Percentiles rank a stretch among this genome's conserved stretches.
Evolutionary conservation across 495 filamentous ascomycete genomes (phyloP).

Genomic region (Trichoderma erinaceum): DNA sequence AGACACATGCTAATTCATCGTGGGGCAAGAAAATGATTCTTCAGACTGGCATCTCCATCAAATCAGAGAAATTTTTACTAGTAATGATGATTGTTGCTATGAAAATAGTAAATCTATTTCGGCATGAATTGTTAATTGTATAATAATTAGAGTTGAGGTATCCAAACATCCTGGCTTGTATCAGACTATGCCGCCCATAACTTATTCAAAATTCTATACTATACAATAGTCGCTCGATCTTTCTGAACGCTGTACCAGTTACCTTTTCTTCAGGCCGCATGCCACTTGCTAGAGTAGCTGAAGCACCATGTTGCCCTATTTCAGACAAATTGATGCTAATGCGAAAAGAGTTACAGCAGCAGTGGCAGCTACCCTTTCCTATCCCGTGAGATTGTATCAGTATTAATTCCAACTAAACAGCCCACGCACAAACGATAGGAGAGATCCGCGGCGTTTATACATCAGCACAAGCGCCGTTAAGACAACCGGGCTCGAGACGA

Average conservation of each 20-base stretch:
- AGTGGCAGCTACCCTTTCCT: background rate
- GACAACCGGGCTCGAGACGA: conserved; percentile 29
- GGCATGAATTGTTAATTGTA: background rate
- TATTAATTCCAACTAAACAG: background rate
- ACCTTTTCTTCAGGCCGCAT: background rate
- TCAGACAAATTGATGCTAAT: background rate
- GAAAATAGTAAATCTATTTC: background rate
- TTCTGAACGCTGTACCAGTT: background rate
- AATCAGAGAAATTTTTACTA: background rate
- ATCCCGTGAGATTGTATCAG: background rate
- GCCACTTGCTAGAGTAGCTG: background rate
- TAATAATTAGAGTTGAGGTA: background rate
- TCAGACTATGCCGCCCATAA: conserved; percentile 2
- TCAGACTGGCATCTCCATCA: background rate
- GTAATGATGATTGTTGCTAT: background rate
- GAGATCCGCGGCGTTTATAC: conserved; percentile 19
- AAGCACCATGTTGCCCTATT: background rate
- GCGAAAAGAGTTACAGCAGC: background rate
- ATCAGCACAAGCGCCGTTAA: conserved; percentile 18
- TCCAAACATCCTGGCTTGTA: background rate
- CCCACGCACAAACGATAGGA: background rate
- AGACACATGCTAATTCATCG: too few species aligned
- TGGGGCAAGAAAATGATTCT: background rate
- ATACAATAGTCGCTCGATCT: background rate
- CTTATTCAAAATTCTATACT: background rate